Evolutionary conservation across 2,329 filamentous ascomycete species (phyloP), one percentile per base, ranked within the genome.

Genomic region (Didymella glomerata): DNA sequence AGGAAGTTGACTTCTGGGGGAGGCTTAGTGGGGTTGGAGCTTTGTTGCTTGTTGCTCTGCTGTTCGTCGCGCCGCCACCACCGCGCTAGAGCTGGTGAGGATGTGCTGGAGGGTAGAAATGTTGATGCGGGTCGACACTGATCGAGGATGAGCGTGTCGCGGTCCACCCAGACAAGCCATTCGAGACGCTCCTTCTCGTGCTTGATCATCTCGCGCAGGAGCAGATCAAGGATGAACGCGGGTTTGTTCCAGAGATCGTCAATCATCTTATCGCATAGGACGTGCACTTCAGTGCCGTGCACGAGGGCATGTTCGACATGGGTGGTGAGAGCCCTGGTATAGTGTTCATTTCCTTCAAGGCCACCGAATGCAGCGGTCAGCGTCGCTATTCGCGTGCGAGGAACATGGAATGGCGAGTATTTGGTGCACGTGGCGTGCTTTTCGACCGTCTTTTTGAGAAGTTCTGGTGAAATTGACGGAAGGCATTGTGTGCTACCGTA

Each of bases 191-290:
- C 71, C 22, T 65, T 69, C 13, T 72, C 69, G 0, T 78, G 76
- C 59, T 79, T 78, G 9, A 72, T 54, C 57, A 79, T 70, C 61
- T 50, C 66, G 16, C 48, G 47, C 48, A 80, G 68, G 10, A 81
- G 64, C 6, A 80, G 63, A 11, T 74, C 71, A 10, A 81, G 68
- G 30, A 82, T 77, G 60, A 80, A 81, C 2, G 78, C 80, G 2
- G 76, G 75, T 53, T 82, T 82, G 47, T 75, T 79, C 80, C 80
- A 82, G 5, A 79, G 71, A 38, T 78, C 76, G 48, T 80, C 78
- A 16, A 81, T 66, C 1, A 82, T 70, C 2, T 74, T 63, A 34
- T 79, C 71, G 5, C 79, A 78, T 46, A 81, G 68, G 6, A 82
- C 74, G 40, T 78, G 74, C 7, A 81, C 65, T 8, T 79, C 77